Base-by-base conservation (phyloP, 345 rosid species). In the Carallia brachiata region DNA sequence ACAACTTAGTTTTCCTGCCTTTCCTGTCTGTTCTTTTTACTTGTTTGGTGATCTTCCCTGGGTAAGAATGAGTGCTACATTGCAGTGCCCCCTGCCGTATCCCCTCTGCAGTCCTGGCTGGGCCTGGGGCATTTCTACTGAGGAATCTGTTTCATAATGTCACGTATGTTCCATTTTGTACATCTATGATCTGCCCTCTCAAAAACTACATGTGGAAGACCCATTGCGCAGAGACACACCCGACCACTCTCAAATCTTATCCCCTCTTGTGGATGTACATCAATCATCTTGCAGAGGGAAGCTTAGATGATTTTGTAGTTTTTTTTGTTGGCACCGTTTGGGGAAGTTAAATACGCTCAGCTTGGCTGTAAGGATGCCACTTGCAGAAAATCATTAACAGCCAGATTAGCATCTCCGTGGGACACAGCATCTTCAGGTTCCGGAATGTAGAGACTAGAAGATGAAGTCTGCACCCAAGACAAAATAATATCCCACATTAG, bases 391-490 rank as follows among this genome's bases (percentile, higher is more conserved):
- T 92, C 98, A 55, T 92, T 88, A 58, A 95, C 98, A 36, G 94
- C 99, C 36, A 95, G 93, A 78, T 67, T 84, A 48, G 88, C 78
- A 73, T 95, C 99, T 66, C 99, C 99, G 61, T 95, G 99, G 60
- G 97, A 81, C 28, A 95, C 98, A 0, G 99, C 96, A 70, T 89
- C 99, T 75, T 90, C 99, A 8, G 98, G 96, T 61, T 92, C 99
- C 27, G 98, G 99, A 86, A 92, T 86, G 81, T 66, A 89, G 23
- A 95, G 89, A 63, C 81, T 89, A 64, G 92, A 83, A 36, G 98
- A 77, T 18, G 98, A 89, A 55, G 86, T 94, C 98, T 95, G 92
- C 50, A 44, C 50, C 50, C 50, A 40, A 40, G 48, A 40, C 2
- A 40, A 40, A 40, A 37, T 9, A 39, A 39, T 37, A 39, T 39